A percentile compares a stretch with the other conserved stretches of the same genome.
Conservation (phyloP, 176 grass and related monocot genomes). For the Zoysia pacifica region DNA sequence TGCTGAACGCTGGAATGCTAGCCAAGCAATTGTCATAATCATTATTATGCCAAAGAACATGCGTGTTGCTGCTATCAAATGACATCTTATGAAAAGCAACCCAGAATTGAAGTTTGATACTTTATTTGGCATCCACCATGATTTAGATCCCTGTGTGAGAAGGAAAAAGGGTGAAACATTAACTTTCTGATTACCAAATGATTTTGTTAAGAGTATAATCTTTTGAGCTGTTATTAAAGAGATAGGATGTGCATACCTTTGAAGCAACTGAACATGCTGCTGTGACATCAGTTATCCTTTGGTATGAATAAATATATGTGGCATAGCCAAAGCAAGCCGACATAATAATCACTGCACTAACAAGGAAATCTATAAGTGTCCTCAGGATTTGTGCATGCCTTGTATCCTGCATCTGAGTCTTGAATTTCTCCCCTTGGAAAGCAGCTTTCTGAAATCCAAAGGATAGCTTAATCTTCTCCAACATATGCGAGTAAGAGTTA, state of each 20-base stretch:
- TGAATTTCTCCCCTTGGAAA: slow-evolving; percentile 77
- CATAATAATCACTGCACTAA: slow-evolving; percentile 88
- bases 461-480: slow-evolving; percentile 79
- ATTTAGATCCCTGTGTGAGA: slow-evolving; percentile 63
- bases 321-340: slow-evolving; percentile 69
- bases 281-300: slow-evolving; percentile 75
- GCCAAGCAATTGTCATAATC: slow-evolving; percentile 73
- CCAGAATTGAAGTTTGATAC: slow-evolving; percentile 73
- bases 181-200: slow-evolving; percentile 13
- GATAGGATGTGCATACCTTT: slow-evolving; percentile 49
- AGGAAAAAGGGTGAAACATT: neutral
- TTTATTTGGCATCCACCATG: slow-evolving; percentile 86
- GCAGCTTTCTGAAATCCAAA: slow-evolving; percentile 88
- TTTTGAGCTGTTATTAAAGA: neutral
- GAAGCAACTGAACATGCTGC: slow-evolving; percentile 54
- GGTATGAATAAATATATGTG: slow-evolving; percentile 72
- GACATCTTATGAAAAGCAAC: slow-evolving; percentile 67
- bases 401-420: slow-evolving; percentile 72
- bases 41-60: slow-evolving; percentile 85
- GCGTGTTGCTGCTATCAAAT: slow-evolving; percentile 58
- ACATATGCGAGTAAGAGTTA: slow-evolving; percentile 61
- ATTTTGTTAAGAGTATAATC: neutral
- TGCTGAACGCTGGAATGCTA: slow-evolving; percentile 65
- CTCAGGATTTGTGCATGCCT: slow-evolving; percentile 62
- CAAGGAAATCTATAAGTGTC: slow-evolving; percentile 79